Conservation (phyloP, 768 basidiomycete species). For the Floccularia luteovirens region DNA sequence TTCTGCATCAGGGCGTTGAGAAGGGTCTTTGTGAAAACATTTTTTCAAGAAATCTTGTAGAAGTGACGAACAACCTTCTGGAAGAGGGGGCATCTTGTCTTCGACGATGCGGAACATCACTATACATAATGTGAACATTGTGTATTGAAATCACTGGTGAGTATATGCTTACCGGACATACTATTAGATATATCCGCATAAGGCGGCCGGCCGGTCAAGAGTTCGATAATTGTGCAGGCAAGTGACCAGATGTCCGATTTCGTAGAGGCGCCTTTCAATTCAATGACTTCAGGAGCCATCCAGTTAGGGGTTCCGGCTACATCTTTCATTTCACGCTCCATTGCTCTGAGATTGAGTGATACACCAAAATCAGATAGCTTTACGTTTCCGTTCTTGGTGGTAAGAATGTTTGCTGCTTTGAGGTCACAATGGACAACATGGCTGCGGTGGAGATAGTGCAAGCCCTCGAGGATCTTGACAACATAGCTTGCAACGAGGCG, state of each 20-base stretch:
- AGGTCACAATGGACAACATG: conserved; percentile 97
- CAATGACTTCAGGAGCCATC: conserved; percentile 99
- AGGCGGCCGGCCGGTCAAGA: conserved; percentile 87
- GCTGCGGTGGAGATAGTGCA: conserved; percentile 85
- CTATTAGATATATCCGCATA: conserved; percentile 85
- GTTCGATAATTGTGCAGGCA: conserved; percentile 90
- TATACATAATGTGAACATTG: conserved; percentile 20
- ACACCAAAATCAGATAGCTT: conserved; percentile 98
- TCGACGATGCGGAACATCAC: conserved; percentile 99
- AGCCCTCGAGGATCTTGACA: conserved; percentile 92
- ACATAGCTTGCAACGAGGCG: conserved; percentile 88
- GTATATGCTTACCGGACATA: conserved; percentile 66
- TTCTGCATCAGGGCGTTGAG: conserved; percentile 76
- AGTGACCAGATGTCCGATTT: conserved; percentile 96
- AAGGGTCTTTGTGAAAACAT: conserved; percentile 89
- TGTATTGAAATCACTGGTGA: conserved; percentile 5
- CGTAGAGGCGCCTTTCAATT: conserved; percentile 87
- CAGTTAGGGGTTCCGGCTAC: conserved; percentile 96
- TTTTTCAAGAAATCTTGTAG: conserved; percentile 74
- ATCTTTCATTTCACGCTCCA: conserved; percentile 79
- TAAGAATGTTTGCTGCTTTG: conserved; percentile 98
- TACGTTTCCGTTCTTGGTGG: conserved; percentile 95
- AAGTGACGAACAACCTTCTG: conserved; percentile 68
- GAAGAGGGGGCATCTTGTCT: conserved; percentile 82
- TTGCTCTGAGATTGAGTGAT: conserved; percentile 87